Base-by-base conservation (phyloP, 257 asterid species). In the Rubia yunnanensis region DNA sequence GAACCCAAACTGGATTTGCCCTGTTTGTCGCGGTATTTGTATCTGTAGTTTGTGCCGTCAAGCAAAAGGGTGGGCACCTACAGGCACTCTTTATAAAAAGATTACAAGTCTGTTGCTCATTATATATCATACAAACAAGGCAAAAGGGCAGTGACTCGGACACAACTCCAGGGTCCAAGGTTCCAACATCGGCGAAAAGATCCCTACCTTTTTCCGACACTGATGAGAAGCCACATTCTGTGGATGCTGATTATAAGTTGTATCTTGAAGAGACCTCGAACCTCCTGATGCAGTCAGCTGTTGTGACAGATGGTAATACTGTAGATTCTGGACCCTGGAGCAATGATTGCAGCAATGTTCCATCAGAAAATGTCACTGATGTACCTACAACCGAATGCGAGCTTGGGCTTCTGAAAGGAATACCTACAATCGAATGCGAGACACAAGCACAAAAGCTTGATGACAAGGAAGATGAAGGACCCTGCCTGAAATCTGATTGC, bases 1-100 rank as follows among this genome's bases (percentile, higher is more conserved):
- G 76, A 88, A 94, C 68, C 94, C 89, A 7, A 44, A 88, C 66
- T 94, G 99, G 99, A 77, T 80, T 74, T 94, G 97, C 80, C 96
- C 97, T 0, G 88, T 73, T 66, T 94, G 97, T 75, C 99, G 99
- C 30, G 97, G 89, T 69, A 88, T 94, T 67, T 94, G 99, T 81
- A 94, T 90, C 86, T 94, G 99, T 79, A 94, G 99, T 78, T 81
- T 90, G 71, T 90, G 99, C 83, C 74, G 99, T 79, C 92, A 86
- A 72, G 92, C 95, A 27, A 94, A 94, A 82, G 97, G 99, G 70
- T 94, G 97, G 97, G 78, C 91, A 77, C 84, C 99, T 13, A 94
- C 99, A 14, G 99, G 97, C 50, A 0, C 72, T 23, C 84, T 94
- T 67, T 94, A 90, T 83, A 82, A 79, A 75, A 94, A 88, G 95